Evolutionary conservation across 1,284 basidiomycete genomes (phyloP), one percentile per base, ranked within the genome.

Genomic region (Fomes fomentarius): DNA sequence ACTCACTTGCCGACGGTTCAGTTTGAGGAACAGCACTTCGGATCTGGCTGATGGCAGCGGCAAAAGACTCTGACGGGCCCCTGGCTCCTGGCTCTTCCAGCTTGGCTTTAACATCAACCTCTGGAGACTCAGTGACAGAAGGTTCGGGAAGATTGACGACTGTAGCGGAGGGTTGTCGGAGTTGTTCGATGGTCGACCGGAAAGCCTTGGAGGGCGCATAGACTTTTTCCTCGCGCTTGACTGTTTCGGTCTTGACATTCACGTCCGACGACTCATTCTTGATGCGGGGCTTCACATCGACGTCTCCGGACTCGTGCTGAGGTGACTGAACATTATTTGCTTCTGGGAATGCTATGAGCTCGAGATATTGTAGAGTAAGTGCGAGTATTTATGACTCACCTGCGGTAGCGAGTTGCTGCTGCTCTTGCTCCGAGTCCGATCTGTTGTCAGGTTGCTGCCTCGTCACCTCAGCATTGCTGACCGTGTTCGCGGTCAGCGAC

Each of bases 191-290:
- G 0, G 52, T 31, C 11, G 25, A n/a, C n/a, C 58, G 45, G 47
- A 57, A 60, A 10, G 40, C 21, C 34, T 57, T 51, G 9, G 54
- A 54, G 21, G 58, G 58, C 1, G 40, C 53, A 17, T 56, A 51
- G 2, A 14, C 30, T 10, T 45, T 52, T 2, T 51, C 37, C 40
- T 57, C 58, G 4, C 21, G 24, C 22, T 60, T 60, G 24, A 54
- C 37, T 5, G 22, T 31, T 38, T 57, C 58, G 4, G 17, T n/a
- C 25, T 60, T 60, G 19, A 54, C 37, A 3, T 17, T 48, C 3
- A 11, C 17, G 34, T 43, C 35, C 6, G 40, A 25, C 10, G 47
- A 19, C 21, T 60, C 58, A 2, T 10, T 45, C 45, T 61, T 61
- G 22, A 61, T 45, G 21, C 10, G 7, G 1, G 46, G 31, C 8